A percentile compares a stretch with the other conserved stretches of the same genome.
These are phyloP conservation scores for Acacia pycnantha DNA, from an alignment of 331 rosid species.

Conservation along the genomic window DNA sequence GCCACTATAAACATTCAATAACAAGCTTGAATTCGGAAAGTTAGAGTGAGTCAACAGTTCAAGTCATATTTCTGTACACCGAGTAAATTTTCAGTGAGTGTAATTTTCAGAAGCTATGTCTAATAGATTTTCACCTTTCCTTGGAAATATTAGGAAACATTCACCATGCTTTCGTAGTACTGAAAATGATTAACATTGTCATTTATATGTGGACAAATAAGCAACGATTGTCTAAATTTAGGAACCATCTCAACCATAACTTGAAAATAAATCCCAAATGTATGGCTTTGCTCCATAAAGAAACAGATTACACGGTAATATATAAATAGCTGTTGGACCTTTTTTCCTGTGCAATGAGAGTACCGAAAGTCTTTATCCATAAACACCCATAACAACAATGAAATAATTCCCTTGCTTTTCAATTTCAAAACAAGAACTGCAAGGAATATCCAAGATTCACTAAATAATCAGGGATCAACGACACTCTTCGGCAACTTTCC, in stretches of 20 bases:
- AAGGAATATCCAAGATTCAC: neutral
- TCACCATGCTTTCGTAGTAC: neutral
- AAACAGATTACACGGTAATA: neutral
- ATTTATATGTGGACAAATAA: neutral
- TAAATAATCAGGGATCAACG: neutral
- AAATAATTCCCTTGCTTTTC: neutral
- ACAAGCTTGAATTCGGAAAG: neutral
- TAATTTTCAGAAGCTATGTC: neutral
- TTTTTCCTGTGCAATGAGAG: neutral
- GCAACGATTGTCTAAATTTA: neutral
- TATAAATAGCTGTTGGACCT: neutral
- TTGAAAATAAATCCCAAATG: neutral
- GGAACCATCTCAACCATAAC: neutral
- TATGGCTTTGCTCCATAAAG: neutral
- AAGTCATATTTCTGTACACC: neutral
- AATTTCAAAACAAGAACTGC: neutral
- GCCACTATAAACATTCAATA: slow-evolving; percentile 6
- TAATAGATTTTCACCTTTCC: neutral
- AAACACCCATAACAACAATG: neutral
- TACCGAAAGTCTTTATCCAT: neutral
- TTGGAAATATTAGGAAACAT: neutral
- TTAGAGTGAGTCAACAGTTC: neutral
- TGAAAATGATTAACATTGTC: neutral
- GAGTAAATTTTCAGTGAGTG: neutral
- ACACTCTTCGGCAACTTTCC: neutral